A percentile compares a stretch with the other conserved stretches of the same genome.
These are phyloP conservation scores for Juglanconis juglandina DNA, from an alignment of 2,329 filamentous ascomycete species.

Conservation along the genomic window DNA sequence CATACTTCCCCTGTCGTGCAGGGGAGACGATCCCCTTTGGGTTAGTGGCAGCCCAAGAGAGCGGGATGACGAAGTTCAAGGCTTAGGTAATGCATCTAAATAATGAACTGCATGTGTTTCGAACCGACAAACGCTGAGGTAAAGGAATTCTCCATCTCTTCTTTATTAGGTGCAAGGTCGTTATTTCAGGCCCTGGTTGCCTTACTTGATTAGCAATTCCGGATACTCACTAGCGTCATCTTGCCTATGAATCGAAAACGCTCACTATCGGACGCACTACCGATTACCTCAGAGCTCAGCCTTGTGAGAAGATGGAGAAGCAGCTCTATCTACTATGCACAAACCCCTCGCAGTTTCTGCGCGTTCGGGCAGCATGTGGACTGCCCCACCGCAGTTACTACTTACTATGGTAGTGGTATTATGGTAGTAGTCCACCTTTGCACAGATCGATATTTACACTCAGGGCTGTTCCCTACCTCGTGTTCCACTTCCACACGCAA, in stretches of 20 bases:
- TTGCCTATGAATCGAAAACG: neutral
- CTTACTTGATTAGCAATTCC: neutral
- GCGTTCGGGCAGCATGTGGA: too few species aligned
- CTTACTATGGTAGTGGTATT: too few species aligned
- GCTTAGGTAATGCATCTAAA: neutral
- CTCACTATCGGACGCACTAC: neutral
- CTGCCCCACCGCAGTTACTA: too few species aligned
- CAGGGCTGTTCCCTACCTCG: too few species aligned
- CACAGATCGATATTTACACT: too few species aligned
- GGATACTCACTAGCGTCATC: neutral
- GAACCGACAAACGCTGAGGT: neutral
- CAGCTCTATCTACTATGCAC: too few species aligned
- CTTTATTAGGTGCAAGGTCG: neutral
- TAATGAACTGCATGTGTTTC: too few species aligned
- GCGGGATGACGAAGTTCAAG: neutral
- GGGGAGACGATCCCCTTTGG: neutral
- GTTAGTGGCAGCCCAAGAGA: neutral
- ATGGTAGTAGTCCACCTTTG: too few species aligned
- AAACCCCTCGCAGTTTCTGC: too few species aligned
- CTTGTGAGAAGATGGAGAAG: neutral
- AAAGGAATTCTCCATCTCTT: neutral
- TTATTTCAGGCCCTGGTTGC: neutral
- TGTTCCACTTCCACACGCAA: too few species aligned
- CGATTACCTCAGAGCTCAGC: neutral
- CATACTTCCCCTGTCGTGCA: neutral